Percentiles rank a stretch among this genome's conserved stretches.
phyloP scores from a whole-genome alignment of 2,329 filamentous ascomycete species.

The Pleomassaria siparia region DNA sequence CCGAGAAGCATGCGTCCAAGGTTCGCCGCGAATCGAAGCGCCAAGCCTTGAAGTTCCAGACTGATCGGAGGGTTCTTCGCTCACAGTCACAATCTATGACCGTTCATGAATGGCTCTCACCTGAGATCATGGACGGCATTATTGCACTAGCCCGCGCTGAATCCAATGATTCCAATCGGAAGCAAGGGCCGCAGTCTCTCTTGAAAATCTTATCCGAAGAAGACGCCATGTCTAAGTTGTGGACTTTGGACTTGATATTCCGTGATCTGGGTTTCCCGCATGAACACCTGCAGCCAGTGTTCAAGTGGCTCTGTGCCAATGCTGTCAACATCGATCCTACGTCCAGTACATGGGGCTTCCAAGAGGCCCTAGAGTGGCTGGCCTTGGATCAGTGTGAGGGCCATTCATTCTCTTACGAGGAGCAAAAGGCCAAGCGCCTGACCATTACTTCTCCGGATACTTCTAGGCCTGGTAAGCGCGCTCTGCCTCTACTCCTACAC shows the following conservation, averaged over 20 bases:
- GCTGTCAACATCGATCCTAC: slow-evolving; percentile 54
- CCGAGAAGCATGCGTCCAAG: slow-evolving; percentile 81
- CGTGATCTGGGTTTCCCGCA: slow-evolving; percentile 66
- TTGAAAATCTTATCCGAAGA: slow-evolving; percentile 65
- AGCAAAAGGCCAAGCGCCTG: slow-evolving; percentile 19
- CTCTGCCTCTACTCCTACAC: background rate
- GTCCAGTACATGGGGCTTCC: slow-evolving; percentile 74
- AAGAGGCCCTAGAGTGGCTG: slow-evolving; percentile 88
- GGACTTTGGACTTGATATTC: slow-evolving; percentile 79
- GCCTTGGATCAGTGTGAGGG: slow-evolving; percentile 71
- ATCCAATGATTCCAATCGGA: slow-evolving; percentile 53
- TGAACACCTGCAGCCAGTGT: slow-evolving; percentile 31
- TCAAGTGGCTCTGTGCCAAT: slow-evolving; percentile 40
- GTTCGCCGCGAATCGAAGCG: slow-evolving; percentile 76
- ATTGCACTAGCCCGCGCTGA: slow-evolving; percentile 72
- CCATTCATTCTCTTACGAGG: slow-evolving; percentile 72
- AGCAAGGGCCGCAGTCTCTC: slow-evolving; percentile 39
- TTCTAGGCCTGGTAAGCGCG: slow-evolving; percentile 32
- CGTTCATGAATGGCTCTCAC: slow-evolving; percentile 75
- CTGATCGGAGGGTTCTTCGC: slow-evolving; percentile 79
- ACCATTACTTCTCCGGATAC: slow-evolving; percentile 17
- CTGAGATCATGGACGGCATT: slow-evolving; percentile 76
- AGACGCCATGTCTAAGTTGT: slow-evolving; percentile 75
- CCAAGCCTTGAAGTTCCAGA: slow-evolving; percentile 76
- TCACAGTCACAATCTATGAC: slow-evolving; percentile 74